Base-by-base conservation (phyloP, 352 stramenopile genomes). In the Poterioochromonas sp. region DNA sequence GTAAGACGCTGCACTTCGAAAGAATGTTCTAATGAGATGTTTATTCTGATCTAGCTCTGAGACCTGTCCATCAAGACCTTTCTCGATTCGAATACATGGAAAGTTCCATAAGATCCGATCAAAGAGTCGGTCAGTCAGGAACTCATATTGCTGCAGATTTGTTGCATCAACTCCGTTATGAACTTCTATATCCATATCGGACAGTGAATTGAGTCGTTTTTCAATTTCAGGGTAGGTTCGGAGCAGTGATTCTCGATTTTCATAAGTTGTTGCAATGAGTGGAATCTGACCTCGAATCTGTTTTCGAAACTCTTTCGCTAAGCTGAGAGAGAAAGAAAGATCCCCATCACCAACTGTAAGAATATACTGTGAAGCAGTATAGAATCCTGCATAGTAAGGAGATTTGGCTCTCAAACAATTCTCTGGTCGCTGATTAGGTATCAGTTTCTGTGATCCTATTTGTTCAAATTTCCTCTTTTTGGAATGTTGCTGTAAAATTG, bases 51-150 rank as follows among this genome's bases (percentile, higher is more conserved):
- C 92, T 90, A 98, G 96, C 80, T 93, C 92, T 44, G 93, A 76
- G 83, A 96, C 97, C 85, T 98, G 93, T n/a, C 93, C 94, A 86
- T 98, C 94, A 83, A 95, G 86, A 65, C 94, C 93, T 15, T 84
- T 86, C 0, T 83, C 85, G 60, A 93, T 90, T 40, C 89, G 90
- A 5, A 95, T 91, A 78, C 93, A 97, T 34, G 93, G 92, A 80
- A 98, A 98, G 83, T 98, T 98, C 92, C 93, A 98, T 41, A 96
- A 86, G 60, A 98, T 89, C 79, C 90, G 86, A 82, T 97, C 88
- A 82, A 96, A 97, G 37, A 78, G 80, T 0, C 32, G 69, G 8
- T 8, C 51, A 76, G 29, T 11, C n/a, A 26, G 29, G 3, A 43
- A 35, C 11, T 65, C 0, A 20, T 77, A 53, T 44, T 62, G 68